phyloP scores from a whole-genome alignment of 2,329 filamentous ascomycete genomes.

The Talaromyces sp. region DNA sequence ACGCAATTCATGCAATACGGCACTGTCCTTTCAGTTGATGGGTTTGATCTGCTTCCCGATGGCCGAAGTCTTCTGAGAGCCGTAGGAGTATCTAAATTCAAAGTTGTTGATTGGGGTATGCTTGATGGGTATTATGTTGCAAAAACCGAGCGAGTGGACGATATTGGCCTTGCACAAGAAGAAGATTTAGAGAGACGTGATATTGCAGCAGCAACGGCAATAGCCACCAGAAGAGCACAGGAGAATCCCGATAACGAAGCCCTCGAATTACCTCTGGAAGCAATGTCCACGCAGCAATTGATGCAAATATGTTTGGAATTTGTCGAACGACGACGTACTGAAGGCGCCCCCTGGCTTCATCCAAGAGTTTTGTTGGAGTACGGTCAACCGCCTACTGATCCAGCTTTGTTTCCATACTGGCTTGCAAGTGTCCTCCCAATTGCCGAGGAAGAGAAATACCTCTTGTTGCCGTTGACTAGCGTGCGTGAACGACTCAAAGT shows the following conservation, averaged over 20 bases:
- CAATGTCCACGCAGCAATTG: slow-evolving; percentile 65
- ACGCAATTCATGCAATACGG: slow-evolving; percentile 67
- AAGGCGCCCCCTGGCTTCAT: slow-evolving; percentile 70
- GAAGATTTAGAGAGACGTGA: slow-evolving; percentile 70
- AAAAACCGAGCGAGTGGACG: slow-evolving; percentile 71
- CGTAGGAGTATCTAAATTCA: slow-evolving; percentile 70
- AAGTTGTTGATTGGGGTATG: slow-evolving; percentile 56
- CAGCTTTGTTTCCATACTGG: slow-evolving; percentile 82
- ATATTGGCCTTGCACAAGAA: slow-evolving; percentile 76
- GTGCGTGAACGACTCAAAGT: slow-evolving; percentile 80
- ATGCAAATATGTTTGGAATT: slow-evolving; percentile 63
- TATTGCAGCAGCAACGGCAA: slow-evolving; percentile 32
- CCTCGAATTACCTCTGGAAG: slow-evolving; percentile 25
- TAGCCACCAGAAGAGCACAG: neutral
- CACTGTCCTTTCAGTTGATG: slow-evolving; percentile 70
- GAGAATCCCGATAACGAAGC: neutral
- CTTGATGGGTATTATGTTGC: slow-evolving; percentile 75
- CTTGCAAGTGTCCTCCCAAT: slow-evolving; percentile 77
- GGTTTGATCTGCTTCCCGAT: slow-evolving; percentile 68
- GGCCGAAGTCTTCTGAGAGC: slow-evolving; percentile 79
- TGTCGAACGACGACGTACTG: slow-evolving; percentile 61
- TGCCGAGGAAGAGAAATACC: slow-evolving; percentile 72
- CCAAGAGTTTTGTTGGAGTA: slow-evolving; percentile 68
- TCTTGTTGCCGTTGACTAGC: slow-evolving; percentile 65
- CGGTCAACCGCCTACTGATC: slow-evolving; percentile 70